A percentile compares a stretch with the other conserved stretches of the same genome.
These are phyloP conservation scores for Pholiota molesta DNA, from an alignment of 768 basidiomycete genomes.

Conservation along the genomic window DNA sequence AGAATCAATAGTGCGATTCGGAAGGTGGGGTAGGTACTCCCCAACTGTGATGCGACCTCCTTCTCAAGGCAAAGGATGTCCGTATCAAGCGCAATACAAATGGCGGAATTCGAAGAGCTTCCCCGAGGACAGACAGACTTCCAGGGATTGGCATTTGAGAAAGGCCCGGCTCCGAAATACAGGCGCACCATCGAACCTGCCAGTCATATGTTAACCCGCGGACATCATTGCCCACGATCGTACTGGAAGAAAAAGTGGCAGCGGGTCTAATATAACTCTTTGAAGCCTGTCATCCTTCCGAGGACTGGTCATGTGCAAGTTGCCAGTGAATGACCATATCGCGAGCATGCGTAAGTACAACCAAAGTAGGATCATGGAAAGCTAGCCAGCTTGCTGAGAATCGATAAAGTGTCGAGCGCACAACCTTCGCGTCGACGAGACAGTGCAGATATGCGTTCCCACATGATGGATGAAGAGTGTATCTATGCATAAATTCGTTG, in stretches of 20 bases:
- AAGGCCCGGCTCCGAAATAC: conserved; percentile 23
- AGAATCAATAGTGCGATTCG: not conserved
- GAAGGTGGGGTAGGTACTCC: not conserved
- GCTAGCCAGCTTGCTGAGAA: too few relatives aligned
- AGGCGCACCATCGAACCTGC: conserved; percentile 5
- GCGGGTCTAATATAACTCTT: not conserved
- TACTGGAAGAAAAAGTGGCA: not conserved
- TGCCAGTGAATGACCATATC: not conserved
- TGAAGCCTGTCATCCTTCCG: not conserved
- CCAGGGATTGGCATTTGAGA: conserved; percentile 14
- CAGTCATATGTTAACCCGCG: conserved; percentile 20
- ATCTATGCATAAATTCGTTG: not conserved
- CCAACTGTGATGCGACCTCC: not conserved
- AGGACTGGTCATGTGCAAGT: not conserved
- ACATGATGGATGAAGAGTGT: not conserved
- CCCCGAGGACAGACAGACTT: conserved; percentile 17
- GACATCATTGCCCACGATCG: conserved; percentile 13
- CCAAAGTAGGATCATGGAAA: too few relatives aligned
- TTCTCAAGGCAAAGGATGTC: conserved; percentile 14
- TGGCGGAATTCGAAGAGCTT: conserved; percentile 1
- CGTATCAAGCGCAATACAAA: conserved; percentile 7
- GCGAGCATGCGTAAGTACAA: too few relatives aligned
- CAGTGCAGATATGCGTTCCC: too few relatives aligned
- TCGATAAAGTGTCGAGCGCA: too few relatives aligned
- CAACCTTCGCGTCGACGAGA: too few relatives aligned